A percentile compares a stretch with the other conserved stretches of the same genome.
phyloP scores from a whole-genome alignment of 202 grass and related monocot species.

The Zizania palustris region DNA sequence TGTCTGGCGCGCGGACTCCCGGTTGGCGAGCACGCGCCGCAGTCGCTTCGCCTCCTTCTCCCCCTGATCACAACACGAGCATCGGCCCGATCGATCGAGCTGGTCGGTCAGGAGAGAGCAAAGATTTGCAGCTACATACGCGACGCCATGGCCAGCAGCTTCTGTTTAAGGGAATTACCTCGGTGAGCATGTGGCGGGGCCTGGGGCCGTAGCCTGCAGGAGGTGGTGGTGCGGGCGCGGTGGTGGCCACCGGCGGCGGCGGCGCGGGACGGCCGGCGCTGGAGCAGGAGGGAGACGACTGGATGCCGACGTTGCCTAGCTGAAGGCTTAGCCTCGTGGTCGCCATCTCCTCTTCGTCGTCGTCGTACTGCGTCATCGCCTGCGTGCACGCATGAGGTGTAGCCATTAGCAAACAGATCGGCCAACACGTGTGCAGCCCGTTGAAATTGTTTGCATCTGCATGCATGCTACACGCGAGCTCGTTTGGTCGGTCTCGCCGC shows the following conservation, averaged over 20 bases:
- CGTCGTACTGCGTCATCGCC: neutral
- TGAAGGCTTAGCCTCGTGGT: constrained; percentile 56
- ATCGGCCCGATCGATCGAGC: no score
- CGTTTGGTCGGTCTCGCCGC: no score
- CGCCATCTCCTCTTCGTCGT: constrained; percentile 39
- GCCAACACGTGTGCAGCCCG: no score
- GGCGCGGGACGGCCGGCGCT: constrained; percentile 19
- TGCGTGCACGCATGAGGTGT: no score
- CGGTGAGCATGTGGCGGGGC: constrained; percentile 47
- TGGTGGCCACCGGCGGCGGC: neutral
- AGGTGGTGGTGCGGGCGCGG: neutral
- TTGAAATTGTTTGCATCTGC: no score
- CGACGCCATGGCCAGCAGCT: neutral
- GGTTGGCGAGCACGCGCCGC: constrained; percentile 79
- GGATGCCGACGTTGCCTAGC: constrained; percentile 38
- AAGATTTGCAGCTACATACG: neutral
- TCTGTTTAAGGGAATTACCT: constrained; percentile 27
- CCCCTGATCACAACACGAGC: constrained; percentile 12
- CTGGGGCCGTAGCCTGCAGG: neutral
- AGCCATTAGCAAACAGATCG: no score
- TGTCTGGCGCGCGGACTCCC: constrained; percentile 82
- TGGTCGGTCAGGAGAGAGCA: neutral
- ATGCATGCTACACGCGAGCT: no score
- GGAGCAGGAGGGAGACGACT: constrained; percentile 29
- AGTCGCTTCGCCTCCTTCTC: constrained; percentile 89